Evolutionary conservation across 257 asterid genomes (phyloP).

Genomic region (Solanum habrochaites): DNA sequence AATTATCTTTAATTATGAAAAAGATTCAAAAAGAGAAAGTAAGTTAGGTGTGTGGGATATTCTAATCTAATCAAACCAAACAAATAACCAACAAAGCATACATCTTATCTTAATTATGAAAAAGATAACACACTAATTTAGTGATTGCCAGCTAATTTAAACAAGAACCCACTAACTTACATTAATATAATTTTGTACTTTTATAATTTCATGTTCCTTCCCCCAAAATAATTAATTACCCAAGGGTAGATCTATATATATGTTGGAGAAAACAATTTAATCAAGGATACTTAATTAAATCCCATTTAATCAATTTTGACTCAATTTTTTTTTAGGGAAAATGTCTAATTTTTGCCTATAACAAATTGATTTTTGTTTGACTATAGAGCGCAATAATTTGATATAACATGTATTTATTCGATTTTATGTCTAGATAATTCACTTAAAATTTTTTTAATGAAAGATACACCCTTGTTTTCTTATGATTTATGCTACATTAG

Average conservation of each 20-base stretch:
- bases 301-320: not conserved
- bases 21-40: not conserved
- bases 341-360: not conserved
- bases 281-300: not conserved
- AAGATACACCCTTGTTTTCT: not conserved
- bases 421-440: not conserved
- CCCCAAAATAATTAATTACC: not conserved
- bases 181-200: not conserved
- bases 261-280: not conserved
- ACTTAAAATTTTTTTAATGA: not conserved
- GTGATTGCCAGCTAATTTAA: conserved; percentile 50
- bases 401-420: not conserved
- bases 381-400: not conserved
- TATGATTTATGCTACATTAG: not conserved
- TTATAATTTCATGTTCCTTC: not conserved
- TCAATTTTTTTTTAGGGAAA: not conserved
- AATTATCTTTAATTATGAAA: not conserved
- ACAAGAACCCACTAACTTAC: conserved; percentile 22
- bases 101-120: conserved; percentile 1
- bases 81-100: not conserved
- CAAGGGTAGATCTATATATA: not conserved
- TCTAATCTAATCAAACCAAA: conserved; percentile 3
- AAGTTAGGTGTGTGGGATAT: not conserved
- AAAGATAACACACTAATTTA: conserved; percentile 4
- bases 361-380: not conserved